These are phyloP conservation scores for Lachnellula willkommii DNA, from an alignment of 2,329 filamentous ascomycete species.

Conservation along the genomic window DNA sequence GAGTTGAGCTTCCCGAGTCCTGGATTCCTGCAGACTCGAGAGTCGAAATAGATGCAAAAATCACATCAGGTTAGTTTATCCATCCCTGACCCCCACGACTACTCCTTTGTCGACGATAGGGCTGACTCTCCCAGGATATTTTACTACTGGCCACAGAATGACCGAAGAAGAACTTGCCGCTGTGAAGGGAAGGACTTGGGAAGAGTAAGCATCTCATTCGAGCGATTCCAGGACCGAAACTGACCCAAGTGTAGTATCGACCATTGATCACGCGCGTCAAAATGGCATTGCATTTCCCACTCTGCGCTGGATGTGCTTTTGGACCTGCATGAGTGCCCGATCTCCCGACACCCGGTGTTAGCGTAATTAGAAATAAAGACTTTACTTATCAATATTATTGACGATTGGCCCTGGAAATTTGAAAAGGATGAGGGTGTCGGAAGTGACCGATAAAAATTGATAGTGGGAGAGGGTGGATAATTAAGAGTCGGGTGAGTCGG, in stretches of 20 bases:
- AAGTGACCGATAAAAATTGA: neutral
- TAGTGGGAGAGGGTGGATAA: neutral
- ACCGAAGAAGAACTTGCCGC: conserved; percentile 78
- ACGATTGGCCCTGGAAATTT: neutral
- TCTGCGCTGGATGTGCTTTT: neutral
- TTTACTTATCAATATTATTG: neutral
- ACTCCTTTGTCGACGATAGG: conserved; percentile 18
- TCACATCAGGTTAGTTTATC: conserved; percentile 67
- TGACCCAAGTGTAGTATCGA: conserved; percentile 29
- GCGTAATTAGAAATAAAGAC: neutral
- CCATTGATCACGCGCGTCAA: conserved; percentile 28
- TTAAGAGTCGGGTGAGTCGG: neutral
- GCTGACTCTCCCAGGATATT: conserved; percentile 50
- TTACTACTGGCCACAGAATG: conserved; percentile 86
- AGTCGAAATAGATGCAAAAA: conserved; percentile 99
- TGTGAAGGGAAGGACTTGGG: conserved; percentile 88
- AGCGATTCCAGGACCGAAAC: conserved; percentile 15
- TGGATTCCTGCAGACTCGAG: conserved; percentile 91
- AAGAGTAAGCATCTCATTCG: conserved; percentile 53
- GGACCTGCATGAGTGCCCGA: conserved; percentile 8
- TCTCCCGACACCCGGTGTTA: conserved; percentile 3
- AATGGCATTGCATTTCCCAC: neutral
- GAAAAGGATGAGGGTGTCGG: neutral
- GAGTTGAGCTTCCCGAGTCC: conserved; percentile 86
- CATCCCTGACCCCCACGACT: conserved; percentile 1